phyloP scores from a whole-genome alignment of 164 flowering plant genomes.

The Liquidambar formosana region DNA sequence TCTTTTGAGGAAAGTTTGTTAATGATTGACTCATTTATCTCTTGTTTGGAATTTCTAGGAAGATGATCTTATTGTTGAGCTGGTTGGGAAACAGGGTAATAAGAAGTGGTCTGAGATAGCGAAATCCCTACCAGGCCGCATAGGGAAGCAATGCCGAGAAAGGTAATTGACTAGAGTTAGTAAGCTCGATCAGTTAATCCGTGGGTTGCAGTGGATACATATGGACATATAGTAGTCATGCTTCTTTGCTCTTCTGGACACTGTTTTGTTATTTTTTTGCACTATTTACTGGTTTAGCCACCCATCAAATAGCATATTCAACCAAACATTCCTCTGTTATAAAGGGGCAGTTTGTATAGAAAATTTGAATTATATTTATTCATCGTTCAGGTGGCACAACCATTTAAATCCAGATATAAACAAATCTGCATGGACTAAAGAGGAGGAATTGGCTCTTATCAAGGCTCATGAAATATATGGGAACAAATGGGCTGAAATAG shows the following conservation, averaged over 20 bases:
- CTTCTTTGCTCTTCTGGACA: too few relatives aligned
- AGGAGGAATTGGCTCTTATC: constrained; percentile 26
- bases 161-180: too few relatives aligned
- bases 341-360: neutral
- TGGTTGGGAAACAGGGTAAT: constrained; percentile 45
- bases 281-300: neutral
- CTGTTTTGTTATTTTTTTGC: neutral
- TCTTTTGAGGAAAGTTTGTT: neutral
- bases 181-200: too few relatives aligned
- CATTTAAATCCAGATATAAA: constrained; percentile 42
- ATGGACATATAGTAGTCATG: too few relatives aligned
- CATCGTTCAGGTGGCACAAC: constrained; percentile 37
- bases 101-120: constrained; percentile 65
- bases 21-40: neutral
- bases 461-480: constrained; percentile 21
- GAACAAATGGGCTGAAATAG: constrained; percentile 37
- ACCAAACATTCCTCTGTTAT: too few relatives aligned
- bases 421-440: constrained; percentile 32
- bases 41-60: constrained; percentile 34
- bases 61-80: constrained; percentile 48
- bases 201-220: too few relatives aligned
- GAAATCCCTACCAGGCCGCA: constrained; percentile 55
- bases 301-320: too few relatives aligned
- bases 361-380: neutral
- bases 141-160: constrained; percentile 67